Evolutionary conservation across 2,329 filamentous ascomycete species (phyloP), one percentile per base, ranked within the genome.

Genomic region (Calonectria pauciramosa): DNA sequence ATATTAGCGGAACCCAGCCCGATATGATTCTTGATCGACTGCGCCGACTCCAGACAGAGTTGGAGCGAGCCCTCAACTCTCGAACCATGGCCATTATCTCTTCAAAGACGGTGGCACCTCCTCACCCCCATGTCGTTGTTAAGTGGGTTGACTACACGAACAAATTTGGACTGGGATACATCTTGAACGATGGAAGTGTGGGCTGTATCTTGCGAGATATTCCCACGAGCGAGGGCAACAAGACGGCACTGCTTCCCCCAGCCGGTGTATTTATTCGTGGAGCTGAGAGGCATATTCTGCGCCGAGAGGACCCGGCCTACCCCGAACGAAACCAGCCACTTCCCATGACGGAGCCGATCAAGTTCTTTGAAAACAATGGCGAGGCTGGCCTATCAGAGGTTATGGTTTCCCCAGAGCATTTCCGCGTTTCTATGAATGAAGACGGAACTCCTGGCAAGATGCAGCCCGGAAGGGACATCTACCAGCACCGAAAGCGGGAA

Each of bases 61-160:
- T 93, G 30, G 91, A 93, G 78, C 86, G 92, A 60, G 91, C 92
- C 4, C 84, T 93, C 10, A 93, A 93, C 78, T 88, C 92, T 49
- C 89, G 92, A 80, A 88, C 91, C 0, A 92, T 91, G 88, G 91
- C 91, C 26, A 87, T 92, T 69, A 86, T 92, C 64, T 89, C 88
- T 0, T 86, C 90, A 13, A 90, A 91, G 84, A 86, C 89, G 72
- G 85, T 88, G 75, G 83, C 89, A 70, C 86, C 90, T 82, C 82
- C 92, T 75, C 84, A 93, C 82, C 89, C 93, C 82, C 86, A 92
- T 82, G 90, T 93, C 56, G 92, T 93, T 16, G 91, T 93, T 14
- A 95, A 96, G 82, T 97, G 95, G 95, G 95, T 97, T 9, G 95
- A 97, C 83, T 97, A 97, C 84, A 95, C 94, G 73, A 95, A 96